These are phyloP conservation scores for Abrus pulchellus DNA, from an alignment of 306 rosid genomes.

Conservation along the genomic window DNA sequence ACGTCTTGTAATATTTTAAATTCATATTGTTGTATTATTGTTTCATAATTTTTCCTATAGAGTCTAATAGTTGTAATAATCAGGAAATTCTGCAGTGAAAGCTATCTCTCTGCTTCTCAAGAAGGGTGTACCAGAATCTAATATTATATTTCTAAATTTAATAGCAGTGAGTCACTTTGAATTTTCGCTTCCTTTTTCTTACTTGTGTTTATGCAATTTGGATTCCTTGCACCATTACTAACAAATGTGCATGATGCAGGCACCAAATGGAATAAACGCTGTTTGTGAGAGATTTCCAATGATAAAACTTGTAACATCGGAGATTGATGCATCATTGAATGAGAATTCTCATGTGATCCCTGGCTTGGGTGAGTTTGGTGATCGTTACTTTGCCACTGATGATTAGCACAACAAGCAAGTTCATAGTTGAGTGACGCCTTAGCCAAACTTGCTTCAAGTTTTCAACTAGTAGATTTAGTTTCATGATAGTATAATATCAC, in stretches of 20 bases:
- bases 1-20: neutral
- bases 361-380: conserved; percentile 92
- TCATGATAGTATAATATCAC: neutral
- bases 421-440: neutral
- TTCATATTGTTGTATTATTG: neutral
- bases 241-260: conserved; percentile 54
- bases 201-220: neutral
- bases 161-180: conserved; percentile 73
- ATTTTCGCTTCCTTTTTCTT: neutral
- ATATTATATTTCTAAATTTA: conserved; percentile 82
- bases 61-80: conserved; percentile 8
- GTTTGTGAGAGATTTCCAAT: conserved; percentile 79
- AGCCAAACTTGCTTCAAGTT: neutral
- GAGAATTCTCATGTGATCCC: conserved; percentile 77
- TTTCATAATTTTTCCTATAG: neutral
- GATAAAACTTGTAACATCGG: conserved; percentile 87
- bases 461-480: neutral
- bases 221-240: neutral
- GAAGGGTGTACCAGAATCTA: conserved; percentile 87
- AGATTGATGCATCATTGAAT: conserved; percentile 76
- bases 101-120: conserved; percentile 80
- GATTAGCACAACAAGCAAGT: conserved; percentile 7
- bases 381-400: conserved; percentile 89
- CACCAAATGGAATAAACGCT: conserved; percentile 83
- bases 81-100: conserved; percentile 88